phyloP scores from a whole-genome alignment of 805 yeast species.

The Phaffomyces antillensis region DNA sequence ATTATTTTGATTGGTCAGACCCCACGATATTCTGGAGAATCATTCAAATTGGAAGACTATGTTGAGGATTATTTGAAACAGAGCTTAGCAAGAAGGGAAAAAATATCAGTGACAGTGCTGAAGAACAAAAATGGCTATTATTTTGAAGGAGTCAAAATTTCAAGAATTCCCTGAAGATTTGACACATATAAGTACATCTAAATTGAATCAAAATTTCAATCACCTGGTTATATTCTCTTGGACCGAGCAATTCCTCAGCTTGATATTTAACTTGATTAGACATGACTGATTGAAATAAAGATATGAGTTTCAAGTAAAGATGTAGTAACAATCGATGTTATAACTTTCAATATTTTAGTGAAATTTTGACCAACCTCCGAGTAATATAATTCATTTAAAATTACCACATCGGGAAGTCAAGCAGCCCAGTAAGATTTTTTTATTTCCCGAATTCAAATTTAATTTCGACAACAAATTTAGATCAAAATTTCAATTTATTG shows the following conservation, averaged over 20 bases:
- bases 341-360: too few relatives aligned
- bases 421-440: not conserved
- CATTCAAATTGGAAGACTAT: constrained; percentile 26
- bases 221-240: constrained; percentile 3
- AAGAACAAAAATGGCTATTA: not conserved
- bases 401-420: constrained; percentile 5
- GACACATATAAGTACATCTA: constrained; percentile 9
- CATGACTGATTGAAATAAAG: not conserved
- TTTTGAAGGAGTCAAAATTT: constrained; percentile 18
- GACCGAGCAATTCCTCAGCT: constrained; percentile 7
- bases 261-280: constrained; percentile 10
- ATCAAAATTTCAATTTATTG: not conserved
- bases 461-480: not conserved
- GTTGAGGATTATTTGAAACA: constrained; percentile 6
- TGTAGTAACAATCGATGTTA: too few relatives aligned
- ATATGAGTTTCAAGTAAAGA: too few relatives aligned
- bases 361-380: too few relatives aligned
- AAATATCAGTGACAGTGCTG: too few relatives aligned
- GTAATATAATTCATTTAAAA: too few relatives aligned
- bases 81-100: too few relatives aligned
- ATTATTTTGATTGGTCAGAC: constrained; percentile 18
- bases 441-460: not conserved
- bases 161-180: constrained; percentile 27
- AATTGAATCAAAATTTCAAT: too few relatives aligned
- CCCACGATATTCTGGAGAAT: constrained; percentile 31